Conservation (phyloP, 2,329 filamentous ascomycete genomes). For the Cyphellophora attinorum region DNA sequence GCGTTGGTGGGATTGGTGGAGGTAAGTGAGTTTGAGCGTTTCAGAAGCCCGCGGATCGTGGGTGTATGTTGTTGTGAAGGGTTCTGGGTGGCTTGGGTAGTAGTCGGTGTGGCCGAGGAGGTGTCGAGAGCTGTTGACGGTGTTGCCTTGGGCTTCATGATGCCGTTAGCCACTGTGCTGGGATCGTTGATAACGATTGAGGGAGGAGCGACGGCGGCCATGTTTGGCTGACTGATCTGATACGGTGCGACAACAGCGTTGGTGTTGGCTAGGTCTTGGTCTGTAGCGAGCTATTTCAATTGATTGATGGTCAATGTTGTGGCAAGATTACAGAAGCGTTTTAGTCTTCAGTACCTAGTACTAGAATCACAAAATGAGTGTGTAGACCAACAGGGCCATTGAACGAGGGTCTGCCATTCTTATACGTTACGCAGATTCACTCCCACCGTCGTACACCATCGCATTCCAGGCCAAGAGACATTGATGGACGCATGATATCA, state of each 20-base stretch:
- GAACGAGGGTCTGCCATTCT: no score
- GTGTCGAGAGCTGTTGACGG: slow-evolving; percentile 1
- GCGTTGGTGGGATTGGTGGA: background rate
- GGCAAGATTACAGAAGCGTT: background rate
- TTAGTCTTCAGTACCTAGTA: background rate
- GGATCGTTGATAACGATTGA: slow-evolving; percentile 16
- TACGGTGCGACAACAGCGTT: background rate
- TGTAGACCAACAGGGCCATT: no score
- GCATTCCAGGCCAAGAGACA: background rate
- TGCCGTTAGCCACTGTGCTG: slow-evolving; percentile 6
- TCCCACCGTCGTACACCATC: background rate
- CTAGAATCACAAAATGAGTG: background rate
- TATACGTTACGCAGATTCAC: no score
- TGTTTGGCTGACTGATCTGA: background rate
- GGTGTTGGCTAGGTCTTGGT: no score
- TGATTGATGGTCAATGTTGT: no score
- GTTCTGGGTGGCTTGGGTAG: background rate
- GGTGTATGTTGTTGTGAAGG: background rate
- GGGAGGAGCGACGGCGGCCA: slow-evolving; percentile 9
- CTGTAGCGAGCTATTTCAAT: no score
- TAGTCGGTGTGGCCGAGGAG: background rate
- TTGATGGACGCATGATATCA: background rate
- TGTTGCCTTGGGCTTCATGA: slow-evolving; percentile 3
- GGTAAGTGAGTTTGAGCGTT: slow-evolving; percentile 5
- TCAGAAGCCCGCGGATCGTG: slow-evolving; percentile 5